Base-by-base conservation (phyloP, 257 asterid genomes). In the Verbena officinalis region DNA sequence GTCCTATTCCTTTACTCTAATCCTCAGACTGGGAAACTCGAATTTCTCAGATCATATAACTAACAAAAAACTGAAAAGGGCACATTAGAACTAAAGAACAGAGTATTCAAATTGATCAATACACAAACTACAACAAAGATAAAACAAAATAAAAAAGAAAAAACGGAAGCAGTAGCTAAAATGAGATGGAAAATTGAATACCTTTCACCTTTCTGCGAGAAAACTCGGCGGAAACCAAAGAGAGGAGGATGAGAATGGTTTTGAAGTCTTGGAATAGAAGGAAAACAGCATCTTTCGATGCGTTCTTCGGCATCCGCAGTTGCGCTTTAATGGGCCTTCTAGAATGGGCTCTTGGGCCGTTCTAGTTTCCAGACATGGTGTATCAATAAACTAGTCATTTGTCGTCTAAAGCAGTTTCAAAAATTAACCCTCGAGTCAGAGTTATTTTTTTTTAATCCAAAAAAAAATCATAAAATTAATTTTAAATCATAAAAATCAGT, bases 181-280 rank as follows among this genome's bases (percentile, higher is more conserved):
- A 1, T 23, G 42, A 3, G 48, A 54, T 17, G 33, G 24, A 20
- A 45, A 52, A 61, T 23, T 7, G 44, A 21, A 14, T 61, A 59
- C 78, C 73, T 72, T 16, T 31, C 34, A 19, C 38, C 60, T 48
- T 36, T 20, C 11, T 55, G 39, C 8, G 52, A 59, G 62, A 34
- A 36, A 57, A 50, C 34, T 48, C 38, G n/a, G n/a, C 33, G 3
- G 40, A 9, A 36, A 4, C 9, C 51, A 17, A 27, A 27, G 33
- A 27, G 33, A 27, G 33, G 33, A 27, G 5, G 33, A 27, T 27
- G 33, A 16, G 9, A 16, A n/a, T 44, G 51, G 7, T 7, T 44
- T 44, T 4, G 51, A 44, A 44, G 21, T 44, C 51, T 14, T 44
- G 51, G 51, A 44, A 44, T 36, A 9, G 5, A 36, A 36, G 11